Evolutionary conservation across 2,329 filamentous ascomycete genomes (phyloP).

Genomic region (Diplodia sapinea): DNA sequence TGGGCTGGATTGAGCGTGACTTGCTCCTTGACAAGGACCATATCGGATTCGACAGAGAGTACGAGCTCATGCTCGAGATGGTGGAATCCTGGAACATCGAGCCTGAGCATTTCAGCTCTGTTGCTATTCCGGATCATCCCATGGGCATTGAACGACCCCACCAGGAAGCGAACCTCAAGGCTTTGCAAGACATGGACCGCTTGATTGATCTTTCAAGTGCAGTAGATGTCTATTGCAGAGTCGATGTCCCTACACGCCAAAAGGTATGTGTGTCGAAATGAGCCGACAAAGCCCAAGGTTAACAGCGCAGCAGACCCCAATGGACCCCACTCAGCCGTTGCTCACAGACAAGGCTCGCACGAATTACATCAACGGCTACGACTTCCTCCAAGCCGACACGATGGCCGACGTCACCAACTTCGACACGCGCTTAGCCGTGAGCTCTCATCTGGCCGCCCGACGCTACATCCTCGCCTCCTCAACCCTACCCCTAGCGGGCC

Average conservation of each 20-base stretch:
- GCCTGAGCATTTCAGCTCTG: conserved; percentile 36
- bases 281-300: neutral
- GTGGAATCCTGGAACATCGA: conserved; percentile 68
- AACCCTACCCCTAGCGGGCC: conserved; percentile 3
- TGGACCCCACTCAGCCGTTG: conserved; percentile 69
- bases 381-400: conserved; percentile 60
- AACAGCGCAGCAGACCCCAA: neutral
- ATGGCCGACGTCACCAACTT: conserved; percentile 53
- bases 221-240: conserved; percentile 64
- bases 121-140: neutral
- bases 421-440: conserved; percentile 45
- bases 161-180: neutral
- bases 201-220: conserved; percentile 66
- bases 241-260: conserved; percentile 47
- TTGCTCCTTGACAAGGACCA: conserved; percentile 50
- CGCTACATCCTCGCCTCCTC: neutral
- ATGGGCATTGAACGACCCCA: neutral
- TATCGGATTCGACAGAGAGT: conserved; percentile 56
- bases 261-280: neutral
- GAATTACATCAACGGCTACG: conserved; percentile 61
- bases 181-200: conserved; percentile 39
- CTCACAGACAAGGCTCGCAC: conserved; percentile 60
- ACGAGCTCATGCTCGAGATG: conserved; percentile 68
- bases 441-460: conserved; percentile 37
- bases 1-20: conserved; percentile 77